These are phyloP conservation scores for Colletotrichum sp. DNA, from an alignment of 2,329 filamentous ascomycete genomes.

Conservation along the genomic window DNA sequence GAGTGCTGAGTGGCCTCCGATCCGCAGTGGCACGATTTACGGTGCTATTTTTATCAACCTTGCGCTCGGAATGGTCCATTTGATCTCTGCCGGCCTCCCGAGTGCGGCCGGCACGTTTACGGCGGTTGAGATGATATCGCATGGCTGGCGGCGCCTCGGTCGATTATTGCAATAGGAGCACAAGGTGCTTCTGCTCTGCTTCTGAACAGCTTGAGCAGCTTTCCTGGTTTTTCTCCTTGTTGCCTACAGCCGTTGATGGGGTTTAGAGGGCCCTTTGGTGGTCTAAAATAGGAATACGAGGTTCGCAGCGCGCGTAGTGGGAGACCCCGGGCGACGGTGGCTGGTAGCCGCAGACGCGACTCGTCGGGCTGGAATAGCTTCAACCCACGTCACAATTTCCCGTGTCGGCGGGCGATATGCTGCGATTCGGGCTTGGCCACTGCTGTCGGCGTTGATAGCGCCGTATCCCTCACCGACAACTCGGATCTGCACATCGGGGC, in stretches of 20 bases:
- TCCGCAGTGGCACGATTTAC: neutral
- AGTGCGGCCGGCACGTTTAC: neutral
- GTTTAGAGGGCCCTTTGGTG: neutral
- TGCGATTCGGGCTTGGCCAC: neutral
- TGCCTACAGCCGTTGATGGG: slow-evolving; percentile 4
- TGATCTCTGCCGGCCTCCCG: neutral
- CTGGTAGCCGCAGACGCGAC: neutral
- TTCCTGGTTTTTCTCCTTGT: slow-evolving; percentile 7
- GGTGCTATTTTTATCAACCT: neutral
- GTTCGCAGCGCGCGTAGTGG: neutral
- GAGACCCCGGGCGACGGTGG: neutral
- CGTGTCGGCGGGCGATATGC: neutral
- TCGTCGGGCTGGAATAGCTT: slow-evolving; percentile 6
- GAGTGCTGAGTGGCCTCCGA: neutral
- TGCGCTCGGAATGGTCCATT: neutral
- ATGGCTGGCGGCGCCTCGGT: neutral
- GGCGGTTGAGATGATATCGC: neutral
- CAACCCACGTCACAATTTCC: slow-evolving; percentile 8
- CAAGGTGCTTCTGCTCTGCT: neutral
- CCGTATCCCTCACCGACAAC: neutral
- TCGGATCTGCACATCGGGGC: neutral
- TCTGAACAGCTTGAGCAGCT: neutral
- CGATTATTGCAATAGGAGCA: neutral
- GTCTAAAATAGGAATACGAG: slow-evolving; percentile 8
- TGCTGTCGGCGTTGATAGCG: neutral